A percentile compares a stretch with the other conserved stretches of the same genome.
Evolutionary conservation across 2,329 filamentous ascomycete species (phyloP).

Genomic region (Xylaria digitata): DNA sequence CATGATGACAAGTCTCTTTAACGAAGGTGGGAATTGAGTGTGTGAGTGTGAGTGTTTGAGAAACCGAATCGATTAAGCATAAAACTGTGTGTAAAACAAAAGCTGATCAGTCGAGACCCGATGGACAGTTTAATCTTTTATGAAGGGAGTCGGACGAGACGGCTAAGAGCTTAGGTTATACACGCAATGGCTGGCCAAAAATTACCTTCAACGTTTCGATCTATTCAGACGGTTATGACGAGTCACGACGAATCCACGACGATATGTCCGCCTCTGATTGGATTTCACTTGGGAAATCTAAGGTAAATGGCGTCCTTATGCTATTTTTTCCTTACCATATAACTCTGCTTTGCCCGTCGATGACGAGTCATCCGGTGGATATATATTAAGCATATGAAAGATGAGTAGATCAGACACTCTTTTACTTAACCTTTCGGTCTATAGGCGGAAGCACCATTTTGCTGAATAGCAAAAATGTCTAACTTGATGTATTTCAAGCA

Average conservation of each 20-base stretch:
- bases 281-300: neutral
- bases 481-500: neutral
- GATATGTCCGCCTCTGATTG: neutral
- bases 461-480: neutral
- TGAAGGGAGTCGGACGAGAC: neutral
- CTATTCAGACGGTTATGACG: neutral
- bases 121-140: too few species aligned
- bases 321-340: neutral
- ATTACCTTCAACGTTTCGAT: neutral
- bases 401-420: neutral
- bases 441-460: neutral
- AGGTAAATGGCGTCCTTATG: neutral
- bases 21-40: neutral
- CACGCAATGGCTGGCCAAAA: neutral
- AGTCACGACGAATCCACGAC: neutral
- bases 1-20: slow-evolving; percentile 33
- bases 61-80: neutral
- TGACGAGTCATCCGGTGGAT: neutral
- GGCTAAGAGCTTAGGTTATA: neutral
- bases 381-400: neutral
- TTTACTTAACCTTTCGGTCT: neutral
- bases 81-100: neutral
- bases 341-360: too few species aligned
- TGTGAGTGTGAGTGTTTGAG: neutral
- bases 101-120: neutral